Base-by-base conservation (phyloP, 2,329 filamentous ascomycete species). In the Aspergillus sojae region DNA sequence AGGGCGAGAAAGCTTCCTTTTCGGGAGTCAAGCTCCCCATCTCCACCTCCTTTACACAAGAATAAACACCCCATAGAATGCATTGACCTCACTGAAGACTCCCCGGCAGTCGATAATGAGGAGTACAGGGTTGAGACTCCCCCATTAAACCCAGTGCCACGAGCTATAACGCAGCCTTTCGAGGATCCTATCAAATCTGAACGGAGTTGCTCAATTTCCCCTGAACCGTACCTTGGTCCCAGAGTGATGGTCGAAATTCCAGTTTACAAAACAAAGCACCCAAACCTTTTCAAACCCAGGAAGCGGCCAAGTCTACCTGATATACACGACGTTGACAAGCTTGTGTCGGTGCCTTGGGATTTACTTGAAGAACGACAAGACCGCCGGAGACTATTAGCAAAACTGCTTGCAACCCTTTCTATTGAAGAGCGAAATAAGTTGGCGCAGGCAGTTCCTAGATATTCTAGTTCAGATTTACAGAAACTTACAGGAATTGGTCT, bases 291-390 rank as follows among this genome's bases (percentile, higher is more conserved):
- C 30, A 55, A 54, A 7, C 2, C n/a, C n/a, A 34, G 34, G 21
- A 4, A 34, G 23, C 30, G 53, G 12, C 16, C 43, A 34, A 26
- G 52, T 19, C 58, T 71, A 12, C 68, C 71, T 32, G 61, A 68
- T 11, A 30, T 71, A 34, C 53, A 69, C 39, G 72, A 76, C 62
- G 64, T 74, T 21, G 59, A 64, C 10, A 72, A 70, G 1, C 73
- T 81, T 19, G 56, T 65, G 12, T 59, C 34, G 4, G 77, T 80
- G 72, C 60, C 64, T 5, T 81, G 76, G 74, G 59, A 65, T 4
- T 60, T 75, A 1, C 70, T 85, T 4, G 68, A 77, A 43, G 72
- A 75, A 10, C 70, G 73, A 2, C 50, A 65, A 10, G 82, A 86
- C 64, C 74, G 81, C 6, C 64, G 66, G 21, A 68, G 68, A 26